phyloP scores from a whole-genome alignment of 2,329 filamentous ascomycete genomes.

The Thielaviopsis musarum region DNA sequence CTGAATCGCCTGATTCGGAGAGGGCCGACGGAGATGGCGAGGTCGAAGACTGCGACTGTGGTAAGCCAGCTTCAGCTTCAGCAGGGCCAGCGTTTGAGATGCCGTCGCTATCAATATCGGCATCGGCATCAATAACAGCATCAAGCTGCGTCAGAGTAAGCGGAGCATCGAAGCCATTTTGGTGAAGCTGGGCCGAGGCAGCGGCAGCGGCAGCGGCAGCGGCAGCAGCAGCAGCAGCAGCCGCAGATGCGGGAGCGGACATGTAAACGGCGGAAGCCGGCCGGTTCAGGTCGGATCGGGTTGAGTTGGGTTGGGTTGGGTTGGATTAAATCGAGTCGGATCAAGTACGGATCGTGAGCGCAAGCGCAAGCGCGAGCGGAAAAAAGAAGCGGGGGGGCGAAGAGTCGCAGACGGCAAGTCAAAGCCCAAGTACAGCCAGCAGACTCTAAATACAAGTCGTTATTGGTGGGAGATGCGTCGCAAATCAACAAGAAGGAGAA shows the following conservation, averaged over 20 bases:
- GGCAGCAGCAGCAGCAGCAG: no score
- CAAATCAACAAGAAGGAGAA: no score
- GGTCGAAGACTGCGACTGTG: constrained; percentile 23
- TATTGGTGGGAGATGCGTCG: no score
- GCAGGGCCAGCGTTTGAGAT: background rate
- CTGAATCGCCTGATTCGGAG: constrained; percentile 76
- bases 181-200: background rate
- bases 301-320: background rate
- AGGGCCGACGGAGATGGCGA: constrained; percentile 60
- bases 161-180: constrained; percentile 4
- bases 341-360: background rate
- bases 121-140: background rate
- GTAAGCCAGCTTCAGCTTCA: background rate
- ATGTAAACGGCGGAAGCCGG: background rate
- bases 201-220: background rate
- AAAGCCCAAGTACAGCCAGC: background rate
- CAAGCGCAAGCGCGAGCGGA: background rate
- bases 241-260: background rate
- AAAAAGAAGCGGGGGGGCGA: background rate
- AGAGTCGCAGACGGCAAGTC: background rate
- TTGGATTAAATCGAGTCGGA: background rate
- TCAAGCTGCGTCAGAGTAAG: constrained; percentile 20
- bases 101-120: background rate
- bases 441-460: no score
- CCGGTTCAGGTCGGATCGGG: background rate